Evolutionary conservation across 176 grass and related monocot species (phyloP), one percentile per base, ranked within the genome.

Genomic region (Elymus sibiricus): DNA sequence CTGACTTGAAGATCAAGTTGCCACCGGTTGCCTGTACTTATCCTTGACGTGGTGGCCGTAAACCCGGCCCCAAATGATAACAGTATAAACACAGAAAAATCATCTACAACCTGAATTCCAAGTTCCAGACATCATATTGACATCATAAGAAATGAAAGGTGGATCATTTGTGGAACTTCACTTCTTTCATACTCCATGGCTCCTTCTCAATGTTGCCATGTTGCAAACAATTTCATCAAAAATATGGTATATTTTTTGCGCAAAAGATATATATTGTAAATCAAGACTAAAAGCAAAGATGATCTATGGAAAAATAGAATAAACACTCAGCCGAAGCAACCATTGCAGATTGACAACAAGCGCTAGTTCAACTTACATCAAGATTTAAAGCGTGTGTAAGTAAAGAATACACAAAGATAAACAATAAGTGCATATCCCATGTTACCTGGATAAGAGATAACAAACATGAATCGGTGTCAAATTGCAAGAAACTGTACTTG

Each of bases 381-480:
- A 73, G 42, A 63, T 79, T 58, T 69, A 46, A 19, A 86, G 8
- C 3, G 0, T n/a, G 40, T 17, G 73, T 24, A 82, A 17, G 19
- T 79, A 73, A 67, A 84, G 4, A 89, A 83, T 43, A 56, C 39
- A 42, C 37, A 32, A 35, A 67, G 37, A 65, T 74, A 84, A 77
- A 29, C 5, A 89, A 47, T 6, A 59, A 89, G 49, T n/a, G 37
- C 82, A 74, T 47, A 84, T 59, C 79, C 46, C 82, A n/a, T 82
- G 87, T 89, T 95, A 98, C 95, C 95, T 98, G 90, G 64, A 98
- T 85, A 90, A 95, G 91, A 79, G 93, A 90, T 85, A 98, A 84
- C 77, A 98, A 88, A 55, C 88, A 90, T 61, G 83, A 81, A 85
- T 98, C 95, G 65, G 90, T 79, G 89, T 98, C 91, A 76, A 84